Conservation (phyloP, 2,329 filamentous ascomycete genomes). For the Didymella pinodella region DNA sequence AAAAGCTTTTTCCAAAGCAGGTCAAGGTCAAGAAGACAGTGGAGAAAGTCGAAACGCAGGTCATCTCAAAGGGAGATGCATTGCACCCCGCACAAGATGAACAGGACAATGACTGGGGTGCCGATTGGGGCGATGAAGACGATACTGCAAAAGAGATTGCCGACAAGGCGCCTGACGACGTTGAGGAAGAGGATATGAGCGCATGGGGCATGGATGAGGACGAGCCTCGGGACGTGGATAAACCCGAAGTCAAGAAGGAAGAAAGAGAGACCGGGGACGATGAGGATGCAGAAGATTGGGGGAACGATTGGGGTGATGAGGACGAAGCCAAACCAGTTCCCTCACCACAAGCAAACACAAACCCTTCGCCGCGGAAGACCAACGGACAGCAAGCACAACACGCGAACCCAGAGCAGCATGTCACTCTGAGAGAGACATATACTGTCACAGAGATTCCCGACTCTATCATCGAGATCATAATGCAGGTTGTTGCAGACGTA, state of each 20-base stretch:
- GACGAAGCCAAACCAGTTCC: slow-evolving; percentile 33
- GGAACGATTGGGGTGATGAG: slow-evolving; percentile 75
- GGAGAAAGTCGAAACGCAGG: slow-evolving; percentile 84
- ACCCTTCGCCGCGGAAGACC: slow-evolving; percentile 40
- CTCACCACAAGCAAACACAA: slow-evolving; percentile 21
- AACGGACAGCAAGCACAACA: slow-evolving; percentile 43
- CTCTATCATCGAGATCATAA: slow-evolving; percentile 73
- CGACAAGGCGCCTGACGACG: slow-evolving; percentile 20
- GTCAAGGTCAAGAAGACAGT: slow-evolving; percentile 74
- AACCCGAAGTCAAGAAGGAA: slow-evolving; percentile 43
- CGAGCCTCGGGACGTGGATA: slow-evolving; percentile 34
- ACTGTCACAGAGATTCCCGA: slow-evolving; percentile 88
- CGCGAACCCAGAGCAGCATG: slow-evolving; percentile 60
- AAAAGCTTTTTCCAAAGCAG: slow-evolving; percentile 71
- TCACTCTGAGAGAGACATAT: slow-evolving; percentile 85
- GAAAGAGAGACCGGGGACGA: slow-evolving; percentile 44
- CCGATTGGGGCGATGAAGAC: slow-evolving; percentile 75
- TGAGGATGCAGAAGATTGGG: slow-evolving; percentile 74
- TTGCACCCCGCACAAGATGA: slow-evolving; percentile 63
- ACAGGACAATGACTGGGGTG: slow-evolving; percentile 74
- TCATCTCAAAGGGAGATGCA: slow-evolving; percentile 74
- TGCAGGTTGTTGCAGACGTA: slow-evolving; percentile 57
- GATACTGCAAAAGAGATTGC: slow-evolving; percentile 20
- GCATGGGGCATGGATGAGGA: slow-evolving; percentile 58
- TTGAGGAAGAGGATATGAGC: slow-evolving; percentile 59